Base-by-base conservation (phyloP, 129 eudicot genomes). In the Rutidosis leptorrhynchoides region DNA sequence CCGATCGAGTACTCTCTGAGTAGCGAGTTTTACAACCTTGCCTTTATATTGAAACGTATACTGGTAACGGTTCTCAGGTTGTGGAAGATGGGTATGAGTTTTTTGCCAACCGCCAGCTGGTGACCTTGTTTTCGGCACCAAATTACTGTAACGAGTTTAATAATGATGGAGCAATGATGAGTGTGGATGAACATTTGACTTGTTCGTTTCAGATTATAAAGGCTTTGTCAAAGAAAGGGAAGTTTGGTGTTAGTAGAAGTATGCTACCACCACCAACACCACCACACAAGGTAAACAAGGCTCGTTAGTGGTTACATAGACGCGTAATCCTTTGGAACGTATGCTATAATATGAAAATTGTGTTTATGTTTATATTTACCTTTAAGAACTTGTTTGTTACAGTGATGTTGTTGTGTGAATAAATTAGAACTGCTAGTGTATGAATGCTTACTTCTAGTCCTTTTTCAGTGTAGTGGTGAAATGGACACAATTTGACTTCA, bases 71-170 rank as follows among this genome's bases (percentile, higher is more conserved):
- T 28, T 61, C 19, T 58, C 54, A 82, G 86, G 86, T 82, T 28
- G 86, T 82, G 52, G 86, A 82, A 74, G 83, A 82, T 60, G 86
- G 86, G 25, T 82, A 82, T 27, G 86, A 82, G 63, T 82, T 82
- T 66, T 82, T 82, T 16, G 86, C 83, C 19, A 27, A 78, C 30
- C 80, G 83, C 15, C 86, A 82, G 29, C 80, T 82, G 35, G 85
- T 81, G 17, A 81, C 85, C 22, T 62, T 81, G 71, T 80, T 80
- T 64, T 80, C 84, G 6, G 84, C 84, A 7, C 84, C 84, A 42
- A 80, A 80, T 67, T 80, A 80, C 74, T 80, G 84, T 33, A 76
- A 79, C 30, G 81, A 80, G 75, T 80, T 80, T 80, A 81, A 80
- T 32, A 80, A 80, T 62, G 76, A 72, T 51, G 85, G 85, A 42